A percentile compares a stretch with the other conserved stretches of the same genome.
phyloP scores from a whole-genome alignment of 768 basidiomycete species.

The Ramaria sp. region DNA sequence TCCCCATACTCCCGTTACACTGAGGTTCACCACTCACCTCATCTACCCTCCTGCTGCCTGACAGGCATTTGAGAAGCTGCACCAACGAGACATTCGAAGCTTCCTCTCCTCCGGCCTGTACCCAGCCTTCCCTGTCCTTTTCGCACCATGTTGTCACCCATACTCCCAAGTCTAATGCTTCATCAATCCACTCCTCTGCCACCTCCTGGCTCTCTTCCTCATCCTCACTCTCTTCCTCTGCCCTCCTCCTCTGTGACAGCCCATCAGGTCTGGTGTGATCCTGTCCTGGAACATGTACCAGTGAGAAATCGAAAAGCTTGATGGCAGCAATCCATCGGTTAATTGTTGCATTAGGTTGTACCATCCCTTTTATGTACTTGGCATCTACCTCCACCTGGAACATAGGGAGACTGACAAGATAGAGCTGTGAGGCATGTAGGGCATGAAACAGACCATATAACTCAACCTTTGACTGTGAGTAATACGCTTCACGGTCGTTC shows the following conservation, averaged over 20 bases:
- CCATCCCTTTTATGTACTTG: conserved; percentile 26
- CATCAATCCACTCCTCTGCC: conserved; percentile 18
- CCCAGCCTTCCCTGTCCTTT: not conserved
- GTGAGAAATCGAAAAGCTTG: conserved; percentile 24
- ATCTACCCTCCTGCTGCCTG: too few relatives aligned
- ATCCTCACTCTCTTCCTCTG: conserved; percentile 9
- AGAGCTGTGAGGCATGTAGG: conserved; percentile 13
- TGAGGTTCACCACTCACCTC: too few relatives aligned
- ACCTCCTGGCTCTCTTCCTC: conserved; percentile 12
- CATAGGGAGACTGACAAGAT: conserved; percentile 19
- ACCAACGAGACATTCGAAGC: not conserved
- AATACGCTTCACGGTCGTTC: conserved; percentile 9
- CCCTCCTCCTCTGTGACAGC: conserved; percentile 11
- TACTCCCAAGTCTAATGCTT: conserved; percentile 10
- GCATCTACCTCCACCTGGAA: conserved; percentile 20
- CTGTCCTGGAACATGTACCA: conserved; percentile 25
- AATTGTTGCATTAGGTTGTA: conserved; percentile 25
- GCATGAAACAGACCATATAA: conserved; percentile 20
- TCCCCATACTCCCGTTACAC: too few relatives aligned
- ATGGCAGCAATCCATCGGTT: conserved; percentile 34
- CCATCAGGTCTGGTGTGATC: conserved; percentile 16
- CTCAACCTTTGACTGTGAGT: conserved; percentile 18
- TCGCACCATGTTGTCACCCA: not conserved
- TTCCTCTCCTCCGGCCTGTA: not conserved
- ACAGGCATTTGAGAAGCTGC: too few relatives aligned